A percentile compares a stretch with the other conserved stretches of the same genome.
Conservation (phyloP, 441 rosid species). For the Pelargonium citronellum region DNA sequence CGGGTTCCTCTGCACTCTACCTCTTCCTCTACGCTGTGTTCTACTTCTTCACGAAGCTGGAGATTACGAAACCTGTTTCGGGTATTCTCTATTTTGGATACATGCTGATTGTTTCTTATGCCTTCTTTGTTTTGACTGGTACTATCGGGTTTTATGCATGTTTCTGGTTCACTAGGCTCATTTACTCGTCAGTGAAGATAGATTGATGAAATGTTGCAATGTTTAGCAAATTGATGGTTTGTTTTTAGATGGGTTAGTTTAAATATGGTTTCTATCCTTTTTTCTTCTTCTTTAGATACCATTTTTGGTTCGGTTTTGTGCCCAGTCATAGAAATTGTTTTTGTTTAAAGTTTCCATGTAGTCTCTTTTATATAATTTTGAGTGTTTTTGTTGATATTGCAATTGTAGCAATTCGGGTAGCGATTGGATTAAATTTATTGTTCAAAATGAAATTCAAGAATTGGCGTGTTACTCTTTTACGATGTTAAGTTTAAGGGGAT, state of each 20-base stretch:
- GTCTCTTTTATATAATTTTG: no score
- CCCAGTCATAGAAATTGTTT: no score
- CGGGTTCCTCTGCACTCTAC: slow-evolving; percentile 86
- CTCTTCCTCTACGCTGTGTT: slow-evolving; percentile 82
- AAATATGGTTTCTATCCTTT: no score
- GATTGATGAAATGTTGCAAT: slow-evolving; percentile 38
- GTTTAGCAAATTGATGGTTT: background rate
- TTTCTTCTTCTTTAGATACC: no score
- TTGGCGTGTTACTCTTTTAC: no score
- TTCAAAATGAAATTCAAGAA: no score
- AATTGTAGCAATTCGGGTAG: no score
- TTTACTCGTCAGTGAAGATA: slow-evolving; percentile 81
- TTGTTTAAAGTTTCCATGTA: no score
- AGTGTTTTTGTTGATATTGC: no score
- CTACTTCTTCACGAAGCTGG: slow-evolving; percentile 88
- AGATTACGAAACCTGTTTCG: slow-evolving; percentile 77
- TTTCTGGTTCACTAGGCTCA: slow-evolving; percentile 89
- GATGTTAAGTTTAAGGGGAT: no score
- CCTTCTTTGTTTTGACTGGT: slow-evolving; percentile 76
- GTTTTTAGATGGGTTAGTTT: background rate
- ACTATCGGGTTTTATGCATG: slow-evolving; percentile 85
- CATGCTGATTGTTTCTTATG: slow-evolving; percentile 69
- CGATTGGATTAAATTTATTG: no score
- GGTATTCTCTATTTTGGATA: slow-evolving; percentile 79
- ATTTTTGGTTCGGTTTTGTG: no score